Evolutionary conservation across 306 rosid species (phyloP).

Genomic region (Citrullus amarus): DNA sequence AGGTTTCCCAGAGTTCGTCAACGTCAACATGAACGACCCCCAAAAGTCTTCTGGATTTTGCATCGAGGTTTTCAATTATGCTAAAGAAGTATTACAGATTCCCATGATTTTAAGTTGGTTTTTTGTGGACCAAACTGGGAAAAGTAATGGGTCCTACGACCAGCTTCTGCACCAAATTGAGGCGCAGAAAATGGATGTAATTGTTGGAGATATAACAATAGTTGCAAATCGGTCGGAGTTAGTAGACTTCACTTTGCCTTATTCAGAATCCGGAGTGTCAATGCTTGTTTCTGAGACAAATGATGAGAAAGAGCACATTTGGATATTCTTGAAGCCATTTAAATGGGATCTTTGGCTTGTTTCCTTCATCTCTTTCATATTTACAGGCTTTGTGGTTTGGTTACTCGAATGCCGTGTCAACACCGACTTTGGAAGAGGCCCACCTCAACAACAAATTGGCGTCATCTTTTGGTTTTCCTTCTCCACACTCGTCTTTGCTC

Average conservation of each 20-base stretch:
- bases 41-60: background rate
- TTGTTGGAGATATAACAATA: slow-evolving; percentile 16
- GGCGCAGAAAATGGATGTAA: slow-evolving; percentile 5
- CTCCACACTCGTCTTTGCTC: slow-evolving; percentile 6
- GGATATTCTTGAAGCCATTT: slow-evolving; percentile 5
- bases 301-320: background rate
- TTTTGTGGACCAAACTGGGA: background rate
- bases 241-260: slow-evolving; percentile 12
- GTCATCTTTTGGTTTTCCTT: background rate
- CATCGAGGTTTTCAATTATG: background rate
- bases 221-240: background rate
- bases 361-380: background rate
- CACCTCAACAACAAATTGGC: background rate
- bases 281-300: background rate
- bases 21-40: background rate
- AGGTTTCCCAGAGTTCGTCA: background rate
- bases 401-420: background rate
- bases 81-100: background rate
- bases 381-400: slow-evolving; percentile 1
- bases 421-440: background rate
- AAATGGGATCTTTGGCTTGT: background rate
- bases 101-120: background rate
- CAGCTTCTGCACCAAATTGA: background rate
- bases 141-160: background rate
- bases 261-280: background rate